Evolutionary conservation across 176 grass and related monocot species (phyloP).

Genomic region (Cenchrus americanus): DNA sequence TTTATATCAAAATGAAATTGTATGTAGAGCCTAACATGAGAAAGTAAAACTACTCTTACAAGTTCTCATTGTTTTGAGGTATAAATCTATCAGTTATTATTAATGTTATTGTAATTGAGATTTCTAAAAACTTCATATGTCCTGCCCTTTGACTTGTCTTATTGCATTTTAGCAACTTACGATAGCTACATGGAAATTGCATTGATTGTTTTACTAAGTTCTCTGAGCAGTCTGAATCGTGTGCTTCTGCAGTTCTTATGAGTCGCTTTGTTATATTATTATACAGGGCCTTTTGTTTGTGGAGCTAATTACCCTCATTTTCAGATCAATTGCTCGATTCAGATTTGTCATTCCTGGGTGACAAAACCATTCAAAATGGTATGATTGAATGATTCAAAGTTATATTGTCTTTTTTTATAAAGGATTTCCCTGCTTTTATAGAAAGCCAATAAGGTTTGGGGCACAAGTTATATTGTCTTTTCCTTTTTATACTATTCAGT

Average conservation of each 20-base stretch:
- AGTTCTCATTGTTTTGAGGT: neutral
- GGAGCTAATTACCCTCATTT: constrained; percentile 37
- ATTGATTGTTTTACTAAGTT: neutral
- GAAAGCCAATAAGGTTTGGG: too few relatives aligned
- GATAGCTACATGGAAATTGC: neutral
- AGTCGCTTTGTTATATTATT: constrained; percentile 18
- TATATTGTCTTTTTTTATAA: constrained; percentile 31
- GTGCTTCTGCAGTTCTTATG: neutral
- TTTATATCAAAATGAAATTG: neutral
- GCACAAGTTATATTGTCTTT: constrained; percentile 7
- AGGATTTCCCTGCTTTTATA: too few relatives aligned
- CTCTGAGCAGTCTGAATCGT: neutral
- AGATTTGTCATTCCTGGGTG: constrained; percentile 22
- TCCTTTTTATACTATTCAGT: constrained; percentile 12
- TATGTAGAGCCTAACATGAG: neutral
- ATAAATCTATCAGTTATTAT: neutral
- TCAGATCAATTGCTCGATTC: constrained; percentile 14
- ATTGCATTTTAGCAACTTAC: neutral
- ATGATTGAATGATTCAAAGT: constrained; percentile 6
- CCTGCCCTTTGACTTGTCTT: neutral
- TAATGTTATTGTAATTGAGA: neutral
- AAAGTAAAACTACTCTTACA: neutral
- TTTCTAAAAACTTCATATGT: neutral
- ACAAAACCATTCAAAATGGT: constrained; percentile 52
- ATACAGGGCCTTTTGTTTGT: neutral